Base-by-base conservation (phyloP, 495 filamentous ascomycete species). In the Xylaria grammica region DNA sequence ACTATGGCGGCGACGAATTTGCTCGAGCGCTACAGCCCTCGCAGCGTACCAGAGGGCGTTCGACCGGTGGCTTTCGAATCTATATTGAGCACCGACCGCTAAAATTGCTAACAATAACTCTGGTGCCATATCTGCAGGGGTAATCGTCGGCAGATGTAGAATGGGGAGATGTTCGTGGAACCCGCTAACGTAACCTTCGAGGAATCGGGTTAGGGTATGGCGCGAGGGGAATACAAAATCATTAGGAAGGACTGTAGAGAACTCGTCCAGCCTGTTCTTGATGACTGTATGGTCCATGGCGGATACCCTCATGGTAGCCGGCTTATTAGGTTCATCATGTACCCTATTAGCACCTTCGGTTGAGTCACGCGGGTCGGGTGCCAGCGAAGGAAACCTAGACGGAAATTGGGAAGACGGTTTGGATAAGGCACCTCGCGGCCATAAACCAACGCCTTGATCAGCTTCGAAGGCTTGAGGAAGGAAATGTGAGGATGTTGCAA, bases 21-120 rank as follows among this genome's bases (percentile, higher is more conserved):
- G 82, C 62, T 85, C 80, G 11, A 78, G 68, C 3, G 82, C 81
- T 27, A 87, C 82, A 0, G 83, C 75, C 54, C 81, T 85, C 1
- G 85, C 82, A 0, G 89, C 89, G 74, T 90, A 87, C 78, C 90
- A 93, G 7, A 93, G 76, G 13, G 89, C 86, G 65, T 89, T 86
- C 0, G 87, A 88, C 38, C 86, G 79, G 51, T 84, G 83, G 45
- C 85, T 88, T 66, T 91, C 89, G 63, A 90, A 90, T 13, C 89
- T 81, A 65, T 90, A 91, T 44, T 88, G 84, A 3, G 89, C 89
- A 7, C 89, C 89, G 4, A 90, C 79, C 0, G 89, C 82, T 5
- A 84, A 74, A 65, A 91, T 86, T 0, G 88, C 85, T n/a, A 91
- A 73, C 19, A 90, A 70, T 13, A 91, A 73, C 62, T 89, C 87